These are phyloP conservation scores for Crucihimalaya himalaica DNA, from an alignment of 345 rosid species.

Conservation along the genomic window DNA sequence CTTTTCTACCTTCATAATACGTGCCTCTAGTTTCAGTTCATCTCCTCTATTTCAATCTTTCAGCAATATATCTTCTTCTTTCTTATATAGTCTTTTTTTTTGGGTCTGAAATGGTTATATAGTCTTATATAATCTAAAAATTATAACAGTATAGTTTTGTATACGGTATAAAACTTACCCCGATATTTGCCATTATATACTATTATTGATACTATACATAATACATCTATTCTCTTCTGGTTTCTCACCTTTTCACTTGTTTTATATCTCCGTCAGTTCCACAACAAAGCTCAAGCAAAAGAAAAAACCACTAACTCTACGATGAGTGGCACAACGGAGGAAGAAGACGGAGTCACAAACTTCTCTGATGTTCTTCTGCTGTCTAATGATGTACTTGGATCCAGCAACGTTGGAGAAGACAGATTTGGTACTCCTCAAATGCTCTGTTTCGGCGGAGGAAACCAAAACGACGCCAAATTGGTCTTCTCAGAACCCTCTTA, in stretches of 20 bases:
- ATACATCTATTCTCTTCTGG: background rate
- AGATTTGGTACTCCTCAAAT: conserved; percentile 43
- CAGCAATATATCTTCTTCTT: too few relatives aligned
- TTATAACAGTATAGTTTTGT: too few relatives aligned
- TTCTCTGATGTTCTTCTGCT: conserved; percentile 58
- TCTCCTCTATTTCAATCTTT: too few relatives aligned
- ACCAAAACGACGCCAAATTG: conserved; percentile 18
- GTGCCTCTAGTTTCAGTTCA: too few relatives aligned
- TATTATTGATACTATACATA: too few relatives aligned
- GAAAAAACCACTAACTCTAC: background rate
- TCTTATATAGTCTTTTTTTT: too few relatives aligned
- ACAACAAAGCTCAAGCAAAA: background rate
- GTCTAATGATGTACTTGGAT: conserved; percentile 27
- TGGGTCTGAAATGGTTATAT: too few relatives aligned
- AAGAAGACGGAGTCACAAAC: conserved; percentile 33
- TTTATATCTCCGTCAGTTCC: background rate
- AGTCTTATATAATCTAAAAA: too few relatives aligned
- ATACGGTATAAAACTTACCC: too few relatives aligned
- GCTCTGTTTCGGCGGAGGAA: conserved; percentile 58
- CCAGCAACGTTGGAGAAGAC: background rate
- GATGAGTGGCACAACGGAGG: conserved; percentile 40
- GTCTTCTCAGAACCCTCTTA: conserved; percentile 25
- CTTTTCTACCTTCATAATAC: too few relatives aligned
- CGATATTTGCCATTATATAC: too few relatives aligned
- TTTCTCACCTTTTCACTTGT: background rate